Evolutionary conservation across 169 alveolate species (phyloP), one percentile per base, ranked within the genome.

Genomic region (Ichthyophthirius multifiliis): DNA sequence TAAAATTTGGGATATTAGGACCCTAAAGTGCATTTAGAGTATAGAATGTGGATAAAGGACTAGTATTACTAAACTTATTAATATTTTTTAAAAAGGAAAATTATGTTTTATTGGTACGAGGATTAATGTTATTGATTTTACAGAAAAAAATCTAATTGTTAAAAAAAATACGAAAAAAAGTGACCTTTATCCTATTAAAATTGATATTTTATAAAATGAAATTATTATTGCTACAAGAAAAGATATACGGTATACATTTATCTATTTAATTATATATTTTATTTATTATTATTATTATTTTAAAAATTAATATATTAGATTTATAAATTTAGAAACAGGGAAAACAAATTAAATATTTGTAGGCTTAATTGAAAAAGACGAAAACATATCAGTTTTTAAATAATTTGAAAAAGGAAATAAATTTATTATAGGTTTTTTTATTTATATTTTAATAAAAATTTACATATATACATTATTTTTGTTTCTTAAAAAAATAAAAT

Each of bases 1-100:
- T 13, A 78, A 78, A 78, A 63, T 78, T 32, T 78, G 84, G 84
- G 84, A 78, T 65, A 78, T 78, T 16, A 78, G 84, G 34, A 43
- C 73, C 10, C 37, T 78, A 48, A 78, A 78, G 37, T 78, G 84
- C 39, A 78, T 65, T 15, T 34, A 78, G 65, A 41, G 78, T 5
- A 47, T 78, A 31, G 84, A 78, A 43, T 78, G 71, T 55, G 71
- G 71, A 3, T 27, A 55, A 39, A 16, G 71, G 13, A 55, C 71
- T 27, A 39, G 23, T 1, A 55, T 55, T 27, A 20, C 71, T 20
- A 55, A 55, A 55, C 23, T 55, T 3, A 55, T 55, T 6, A 55
- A 55, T 55, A 15, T 55, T 2, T 55, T 27, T 23, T 23, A 34
- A 3, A 55, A 55, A 27, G 71, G 71, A 1, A 55, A 27, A 7